Evolutionary conservation across 352 stramenopile species (phyloP), one percentile per base, ranked within the genome.

Genomic region (Globisporangium takayamanum): DNA sequence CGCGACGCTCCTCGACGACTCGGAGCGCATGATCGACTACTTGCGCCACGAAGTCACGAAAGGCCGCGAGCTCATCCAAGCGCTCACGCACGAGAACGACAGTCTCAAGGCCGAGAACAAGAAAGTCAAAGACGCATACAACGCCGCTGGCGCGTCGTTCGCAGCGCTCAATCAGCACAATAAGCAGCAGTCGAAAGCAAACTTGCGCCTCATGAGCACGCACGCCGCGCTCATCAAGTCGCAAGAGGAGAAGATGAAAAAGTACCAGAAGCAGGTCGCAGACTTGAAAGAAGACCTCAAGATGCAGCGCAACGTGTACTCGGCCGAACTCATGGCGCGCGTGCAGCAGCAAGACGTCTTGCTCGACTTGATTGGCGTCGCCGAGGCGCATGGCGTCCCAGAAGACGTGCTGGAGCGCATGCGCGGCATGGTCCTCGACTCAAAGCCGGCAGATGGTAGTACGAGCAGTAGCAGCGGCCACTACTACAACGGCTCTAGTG

Each of bases 91-190:
- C 44, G 85, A 95, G 53, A 92, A 93, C 48, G 84, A 92, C 55
- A 80, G 80, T 36, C 72, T 94, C n/a, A 92, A 92, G 64, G 68
- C 73, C 0, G 84, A 94, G 62, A 92, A 92, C 76, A 91, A 91
- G 63, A 89, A 89, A 56, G 81, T 94, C n/a, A 90, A 97, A 70
- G 89, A 97, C 70, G 89, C 92, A 2, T 97, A 98, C 74, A 94
- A 87, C 14, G 89, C 88, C 56, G 89, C 92, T 5, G 85, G 88
- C n/a, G 87, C 85, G 48, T 97, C 89, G 5, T 98, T 98, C 62
- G 83, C 87, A 15, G 87, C 90, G 12, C 70, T 97, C 2, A 97
- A 97, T 57, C 88, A 98, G 72, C 89, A 97, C 68, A 95, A 96
- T 57, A 97, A 97, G 60, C 89, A 97, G 57, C 81, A 97, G 42